phyloP scores from a whole-genome alignment of 495 filamentous ascomycete genomes.

The Xylona heveae region DNA sequence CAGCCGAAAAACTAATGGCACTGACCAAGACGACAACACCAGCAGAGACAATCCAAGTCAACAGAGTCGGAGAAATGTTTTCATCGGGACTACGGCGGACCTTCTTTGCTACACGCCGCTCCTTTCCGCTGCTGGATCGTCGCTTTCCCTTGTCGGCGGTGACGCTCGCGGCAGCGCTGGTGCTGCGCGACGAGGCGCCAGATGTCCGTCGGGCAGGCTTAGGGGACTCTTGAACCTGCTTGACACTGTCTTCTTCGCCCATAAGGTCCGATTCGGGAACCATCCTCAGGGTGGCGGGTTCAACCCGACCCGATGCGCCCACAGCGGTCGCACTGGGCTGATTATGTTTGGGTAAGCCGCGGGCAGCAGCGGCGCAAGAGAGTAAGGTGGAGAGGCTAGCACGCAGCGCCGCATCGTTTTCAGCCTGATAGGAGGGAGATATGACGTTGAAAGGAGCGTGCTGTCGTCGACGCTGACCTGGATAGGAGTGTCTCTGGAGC shows the following conservation, averaged over 20 bases:
- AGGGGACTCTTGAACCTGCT: conserved; percentile 10
- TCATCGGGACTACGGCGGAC: conserved; percentile 1
- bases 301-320: conserved; percentile 19
- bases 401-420: conserved; percentile 82
- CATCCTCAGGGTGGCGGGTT: conserved; percentile 37
- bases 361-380: conserved; percentile 73
- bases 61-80: conserved; percentile 42
- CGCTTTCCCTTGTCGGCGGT: conserved; percentile 2
- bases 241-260: conserved; percentile 19
- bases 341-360: conserved; percentile 50
- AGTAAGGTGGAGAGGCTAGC: conserved; percentile 88
- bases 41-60: conserved; percentile 83
- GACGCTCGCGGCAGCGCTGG: conserved; percentile 7
- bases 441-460: conserved; percentile 36
- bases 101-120: conserved; percentile 10
- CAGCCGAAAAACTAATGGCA: conserved; percentile 82
- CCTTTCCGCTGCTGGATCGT: conserved; percentile 7
- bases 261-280: conserved; percentile 60
- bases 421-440: conserved; percentile 56
- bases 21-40: conserved; percentile 83
- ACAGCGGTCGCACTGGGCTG: conserved; percentile 10
- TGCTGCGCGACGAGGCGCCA: conserved; percentile 5
- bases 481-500: conserved; percentile 19
- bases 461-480: conserved; percentile 20
- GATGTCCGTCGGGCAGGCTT: conserved; percentile 11